phyloP scores from a whole-genome alignment of 306 rosid genomes.

The Dryas octopetala region DNA sequence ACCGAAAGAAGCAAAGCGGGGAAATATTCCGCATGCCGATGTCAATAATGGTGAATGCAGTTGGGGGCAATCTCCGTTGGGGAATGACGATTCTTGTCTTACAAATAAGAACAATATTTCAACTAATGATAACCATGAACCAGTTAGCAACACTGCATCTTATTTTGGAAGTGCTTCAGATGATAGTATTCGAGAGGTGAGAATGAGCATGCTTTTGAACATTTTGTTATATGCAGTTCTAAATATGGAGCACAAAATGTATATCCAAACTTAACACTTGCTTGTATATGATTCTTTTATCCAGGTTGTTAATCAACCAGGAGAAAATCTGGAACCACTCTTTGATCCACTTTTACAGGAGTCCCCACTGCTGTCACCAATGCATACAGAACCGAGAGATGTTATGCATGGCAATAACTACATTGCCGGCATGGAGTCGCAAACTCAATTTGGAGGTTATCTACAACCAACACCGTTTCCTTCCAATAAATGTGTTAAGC shows the following conservation, averaged over 20 bases:
- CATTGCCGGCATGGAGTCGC: conserved; percentile 6
- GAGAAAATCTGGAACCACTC: background rate
- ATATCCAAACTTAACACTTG: conserved; percentile 5
- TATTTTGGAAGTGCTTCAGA: background rate
- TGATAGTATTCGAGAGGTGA: conserved; percentile 29
- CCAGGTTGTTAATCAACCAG: conserved; percentile 11
- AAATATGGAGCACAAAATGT: background rate
- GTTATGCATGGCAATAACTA: background rate
- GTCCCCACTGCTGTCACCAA: background rate
- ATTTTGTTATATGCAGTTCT: conserved; percentile 5
- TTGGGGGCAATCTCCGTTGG: no score
- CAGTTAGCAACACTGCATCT: background rate
- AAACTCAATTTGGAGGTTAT: background rate
- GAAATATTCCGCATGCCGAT: background rate
- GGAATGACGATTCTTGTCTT: no score
- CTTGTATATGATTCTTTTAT: conserved; percentile 18
- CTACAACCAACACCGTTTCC: conserved; percentile 7
- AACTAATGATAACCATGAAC: background rate
- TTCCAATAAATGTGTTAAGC: background rate
- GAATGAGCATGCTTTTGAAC: conserved; percentile 22
- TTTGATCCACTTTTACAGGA: background rate
- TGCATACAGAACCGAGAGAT: background rate
- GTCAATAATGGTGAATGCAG: background rate
- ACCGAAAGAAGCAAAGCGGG: background rate
- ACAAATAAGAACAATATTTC: no score